A percentile compares a stretch with the other conserved stretches of the same genome.
Evolutionary conservation across 495 filamentous ascomycete species (phyloP).

Genomic region (Penicillium manginii): DNA sequence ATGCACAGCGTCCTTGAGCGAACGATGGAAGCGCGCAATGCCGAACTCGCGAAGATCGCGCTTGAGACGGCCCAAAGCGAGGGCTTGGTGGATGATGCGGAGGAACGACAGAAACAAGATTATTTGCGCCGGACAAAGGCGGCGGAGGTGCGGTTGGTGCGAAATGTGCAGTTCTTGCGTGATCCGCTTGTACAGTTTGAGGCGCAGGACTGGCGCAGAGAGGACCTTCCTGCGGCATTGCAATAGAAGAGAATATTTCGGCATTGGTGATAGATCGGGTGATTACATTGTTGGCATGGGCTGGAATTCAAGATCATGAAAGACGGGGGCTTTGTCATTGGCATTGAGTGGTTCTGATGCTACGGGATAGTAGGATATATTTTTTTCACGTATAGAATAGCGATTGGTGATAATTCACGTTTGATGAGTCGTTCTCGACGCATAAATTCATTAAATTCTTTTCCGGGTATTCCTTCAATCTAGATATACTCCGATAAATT

Average conservation of each 20-base stretch:
- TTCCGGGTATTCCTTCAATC: conserved; percentile 8
- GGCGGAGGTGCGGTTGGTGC: conserved; percentile 77
- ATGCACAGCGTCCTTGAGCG: conserved; percentile 85
- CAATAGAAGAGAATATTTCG: conserved; percentile 17
- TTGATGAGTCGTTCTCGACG: conserved; percentile 3
- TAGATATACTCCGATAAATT: conserved; percentile 11
- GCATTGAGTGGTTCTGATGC: no score
- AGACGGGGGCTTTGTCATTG: neutral
- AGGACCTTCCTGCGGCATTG: conserved; percentile 34
- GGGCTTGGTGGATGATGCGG: conserved; percentile 36
- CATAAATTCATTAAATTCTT: conserved; percentile 21
- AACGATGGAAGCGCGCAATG: conserved; percentile 71
- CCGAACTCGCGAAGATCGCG: conserved; percentile 42
- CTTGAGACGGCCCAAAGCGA: conserved; percentile 19
- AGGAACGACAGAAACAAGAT: conserved; percentile 61
- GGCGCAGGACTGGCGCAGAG: conserved; percentile 40
- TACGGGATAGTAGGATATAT: no score
- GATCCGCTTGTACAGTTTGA: conserved; percentile 55
- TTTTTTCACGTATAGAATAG: conserved; percentile 1
- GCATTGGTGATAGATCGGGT: conserved; percentile 3
- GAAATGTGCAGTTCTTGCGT: conserved; percentile 67
- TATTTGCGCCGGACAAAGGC: conserved; percentile 74
- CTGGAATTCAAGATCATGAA: neutral
- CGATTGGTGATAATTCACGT: neutral
- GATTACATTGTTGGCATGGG: neutral